Evolutionary conservation across 176 grass and related monocot species (phyloP), one percentile per base, ranked within the genome.

Genomic region (Aegilops longissima): DNA sequence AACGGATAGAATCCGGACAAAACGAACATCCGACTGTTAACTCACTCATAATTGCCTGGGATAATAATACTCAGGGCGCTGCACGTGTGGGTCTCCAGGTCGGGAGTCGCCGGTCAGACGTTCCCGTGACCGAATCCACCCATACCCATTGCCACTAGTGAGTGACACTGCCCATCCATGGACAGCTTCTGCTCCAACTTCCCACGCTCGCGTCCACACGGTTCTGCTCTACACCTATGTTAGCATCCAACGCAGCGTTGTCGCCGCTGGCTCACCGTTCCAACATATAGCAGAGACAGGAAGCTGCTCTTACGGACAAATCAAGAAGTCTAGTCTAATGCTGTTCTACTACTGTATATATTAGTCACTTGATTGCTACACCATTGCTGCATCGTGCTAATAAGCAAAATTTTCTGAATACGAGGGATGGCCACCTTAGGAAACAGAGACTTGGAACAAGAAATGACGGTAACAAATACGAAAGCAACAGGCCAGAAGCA

Each of bases 101-200:
- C 35, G 75, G 54, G 30, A 79, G 84, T 73, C 84, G 40, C 1
- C 89, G 80, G 85, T 76, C 27, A 69, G 64, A 64, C 67, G 79
- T 38, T 78, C 20, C 35, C 29, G 51, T 72, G 83, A 83, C 80
- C 84, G 66, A 83, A 76, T 23, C 80, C 78, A 90, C 83, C 88
- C 27, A 90, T 85, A 47, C 56, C 3, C 54, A 18, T 80, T 44
- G 76, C 11, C 65, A 42, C 66, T 67, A 5, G 12, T 17, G 13
- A 5, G 7, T 16, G 8, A 0, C 70, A 7, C 1, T 54, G 21
- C 61, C 2, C 21, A 10, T 36, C 54, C 62, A 42, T 6, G 12
- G 67, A 61, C 58, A 73, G 67, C 82, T 44, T 80, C 79, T 29
- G 4, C 85, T 81, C 82, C 61, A 10, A 30, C 39, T 85, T 76